These are phyloP conservation scores for Colletotrichum sp. DNA, from an alignment of 2,329 filamentous ascomycete species.

Conservation along the genomic window DNA sequence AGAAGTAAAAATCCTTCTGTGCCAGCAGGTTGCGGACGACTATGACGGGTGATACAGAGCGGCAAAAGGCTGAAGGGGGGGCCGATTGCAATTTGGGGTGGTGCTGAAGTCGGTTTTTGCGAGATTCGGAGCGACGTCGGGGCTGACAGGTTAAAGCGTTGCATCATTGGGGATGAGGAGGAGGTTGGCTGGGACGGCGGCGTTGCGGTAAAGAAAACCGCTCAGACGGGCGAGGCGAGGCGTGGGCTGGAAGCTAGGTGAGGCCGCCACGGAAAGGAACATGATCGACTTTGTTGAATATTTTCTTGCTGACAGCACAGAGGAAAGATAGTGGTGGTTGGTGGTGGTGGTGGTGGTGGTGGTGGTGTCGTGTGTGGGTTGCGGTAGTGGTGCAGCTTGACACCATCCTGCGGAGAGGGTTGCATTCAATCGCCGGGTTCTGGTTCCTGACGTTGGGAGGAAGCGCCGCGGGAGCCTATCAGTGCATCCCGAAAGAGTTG, in stretches of 20 bases:
- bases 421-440: constrained; percentile 5
- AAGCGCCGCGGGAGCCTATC: constrained; percentile 5
- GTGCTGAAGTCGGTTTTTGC: constrained; percentile 5
- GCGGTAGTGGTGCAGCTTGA: constrained; percentile 1
- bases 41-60: background rate
- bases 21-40: background rate
- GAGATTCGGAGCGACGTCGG: constrained; percentile 20
- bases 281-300: constrained; percentile 10
- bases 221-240: constrained; percentile 8
- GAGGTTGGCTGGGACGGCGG: background rate
- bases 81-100: background rate
- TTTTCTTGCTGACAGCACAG: background rate
- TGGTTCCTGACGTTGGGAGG: constrained; percentile 10
- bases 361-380: background rate
- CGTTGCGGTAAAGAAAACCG: background rate
- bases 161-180: background rate
- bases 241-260: background rate
- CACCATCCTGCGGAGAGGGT: constrained; percentile 14
- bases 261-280: background rate
- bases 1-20: background rate
- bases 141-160: background rate
- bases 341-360: background rate
- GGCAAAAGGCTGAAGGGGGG: constrained; percentile 7
- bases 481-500: background rate
- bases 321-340: background rate